Evolutionary conservation across 2,329 filamentous ascomycete species (phyloP).

Genomic region (Akanthomyces dipterigenus): DNA sequence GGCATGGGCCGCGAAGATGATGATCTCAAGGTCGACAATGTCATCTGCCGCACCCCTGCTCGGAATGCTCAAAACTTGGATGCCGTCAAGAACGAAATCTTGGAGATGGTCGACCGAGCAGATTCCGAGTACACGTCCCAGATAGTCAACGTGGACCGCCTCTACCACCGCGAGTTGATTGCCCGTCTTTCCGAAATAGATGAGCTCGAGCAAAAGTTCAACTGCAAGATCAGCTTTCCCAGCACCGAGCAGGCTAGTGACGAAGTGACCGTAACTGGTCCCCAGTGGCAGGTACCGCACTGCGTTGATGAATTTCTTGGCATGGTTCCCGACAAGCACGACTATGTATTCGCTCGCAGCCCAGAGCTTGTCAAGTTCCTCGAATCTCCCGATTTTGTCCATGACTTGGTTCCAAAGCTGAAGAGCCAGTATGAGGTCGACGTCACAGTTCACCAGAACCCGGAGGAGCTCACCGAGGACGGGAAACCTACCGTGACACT

Average conservation of each 20-base stretch:
- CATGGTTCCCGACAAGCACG: slow-evolving; percentile 96
- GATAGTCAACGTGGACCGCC: slow-evolving; percentile 84
- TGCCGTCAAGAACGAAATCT: slow-evolving; percentile 95
- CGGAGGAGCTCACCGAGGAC: slow-evolving; percentile 51
- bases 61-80: slow-evolving; percentile 96
- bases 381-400: slow-evolving; percentile 71
- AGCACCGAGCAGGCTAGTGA: slow-evolving; percentile 97
- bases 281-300: slow-evolving; percentile 96
- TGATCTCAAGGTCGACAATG: slow-evolving; percentile 97
- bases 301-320: slow-evolving; percentile 94
- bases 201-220: slow-evolving; percentile 96
- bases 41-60: slow-evolving; percentile 94
- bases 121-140: slow-evolving; percentile 97
- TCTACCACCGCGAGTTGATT: slow-evolving; percentile 93
- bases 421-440: slow-evolving; percentile 90
- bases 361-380: slow-evolving; percentile 74
- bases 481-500: slow-evolving; percentile 55
- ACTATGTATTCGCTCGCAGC: slow-evolving; percentile 74
- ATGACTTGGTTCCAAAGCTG: slow-evolving; percentile 75
- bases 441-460: slow-evolving; percentile 63
- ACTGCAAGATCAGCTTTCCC: slow-evolving; percentile 98
- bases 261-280: slow-evolving; percentile 89
- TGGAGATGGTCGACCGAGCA: slow-evolving; percentile 98
- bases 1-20: slow-evolving; percentile 91
- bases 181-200: slow-evolving; percentile 84